These are phyloP conservation scores for Didymella glomerata DNA, from an alignment of 2,329 filamentous ascomycete species.

Conservation along the genomic window DNA sequence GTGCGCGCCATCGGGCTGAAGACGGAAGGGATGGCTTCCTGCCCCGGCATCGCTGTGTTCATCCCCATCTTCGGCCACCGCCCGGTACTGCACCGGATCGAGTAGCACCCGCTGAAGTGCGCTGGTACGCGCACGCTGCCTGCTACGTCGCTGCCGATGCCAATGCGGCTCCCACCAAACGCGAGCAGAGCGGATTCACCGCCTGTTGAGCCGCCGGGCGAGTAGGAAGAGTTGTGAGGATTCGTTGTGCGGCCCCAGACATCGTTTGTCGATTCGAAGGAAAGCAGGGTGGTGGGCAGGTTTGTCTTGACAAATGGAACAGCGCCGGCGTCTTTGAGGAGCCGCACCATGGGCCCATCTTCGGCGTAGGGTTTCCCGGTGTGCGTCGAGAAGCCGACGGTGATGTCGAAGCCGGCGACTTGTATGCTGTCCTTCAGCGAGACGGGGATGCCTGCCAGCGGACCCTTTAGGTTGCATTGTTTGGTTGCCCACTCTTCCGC, in stretches of 20 bases:
- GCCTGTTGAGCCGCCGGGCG: slow-evolving; percentile 86
- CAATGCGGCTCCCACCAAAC: slow-evolving; percentile 81
- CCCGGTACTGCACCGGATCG: slow-evolving; percentile 84
- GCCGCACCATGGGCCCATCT: slow-evolving; percentile 76
- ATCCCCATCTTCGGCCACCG: slow-evolving; percentile 88
- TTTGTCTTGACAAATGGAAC: slow-evolving; percentile 95
- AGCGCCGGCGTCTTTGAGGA: slow-evolving; percentile 88
- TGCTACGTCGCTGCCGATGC: slow-evolving; percentile 89
- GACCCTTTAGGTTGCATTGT: slow-evolving; percentile 76
- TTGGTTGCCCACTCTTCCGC: slow-evolving; percentile 75
- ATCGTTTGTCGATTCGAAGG: slow-evolving; percentile 81
- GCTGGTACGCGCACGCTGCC: slow-evolving; percentile 87
- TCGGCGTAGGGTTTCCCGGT: slow-evolving; percentile 69
- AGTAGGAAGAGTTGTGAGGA: slow-evolving; percentile 84
- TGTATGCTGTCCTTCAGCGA: slow-evolving; percentile 81
- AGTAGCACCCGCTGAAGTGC: slow-evolving; percentile 89
- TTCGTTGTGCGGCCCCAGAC: slow-evolving; percentile 86
- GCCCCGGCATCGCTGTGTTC: slow-evolving; percentile 87
- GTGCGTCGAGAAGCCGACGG: slow-evolving; percentile 80
- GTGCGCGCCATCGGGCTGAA: slow-evolving; percentile 94
- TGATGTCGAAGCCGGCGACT: slow-evolving; percentile 83
- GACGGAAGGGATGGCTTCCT: slow-evolving; percentile 87
- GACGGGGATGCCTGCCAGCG: slow-evolving; percentile 85
- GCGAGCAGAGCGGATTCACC: slow-evolving; percentile 85
- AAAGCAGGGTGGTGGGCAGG: slow-evolving; percentile 83